Percentiles rank a stretch among this genome's conserved stretches.
phyloP scores from a whole-genome alignment of 495 filamentous ascomycete species.

The Neurospora sp. region DNA sequence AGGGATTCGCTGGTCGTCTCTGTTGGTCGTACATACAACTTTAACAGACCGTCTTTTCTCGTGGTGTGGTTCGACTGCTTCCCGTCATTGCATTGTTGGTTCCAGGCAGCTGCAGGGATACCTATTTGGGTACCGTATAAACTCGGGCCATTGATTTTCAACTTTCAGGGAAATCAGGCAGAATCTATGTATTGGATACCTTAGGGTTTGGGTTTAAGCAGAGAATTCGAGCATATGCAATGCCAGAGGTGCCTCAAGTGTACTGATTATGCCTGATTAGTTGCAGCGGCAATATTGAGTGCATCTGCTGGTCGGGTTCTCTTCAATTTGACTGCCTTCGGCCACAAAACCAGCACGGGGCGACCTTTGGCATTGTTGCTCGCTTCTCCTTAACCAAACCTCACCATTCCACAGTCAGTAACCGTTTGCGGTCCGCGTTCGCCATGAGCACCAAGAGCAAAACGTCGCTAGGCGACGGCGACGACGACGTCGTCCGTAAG shows the following conservation, averaged over 20 bases:
- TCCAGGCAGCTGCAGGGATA: not conserved
- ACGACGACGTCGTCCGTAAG: not conserved
- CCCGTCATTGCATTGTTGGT: not conserved
- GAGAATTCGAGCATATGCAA: too few species aligned
- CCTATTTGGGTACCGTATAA: too few species aligned
- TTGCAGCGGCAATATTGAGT: not conserved
- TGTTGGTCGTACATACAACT: too few species aligned
- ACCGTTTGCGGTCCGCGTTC: not conserved
- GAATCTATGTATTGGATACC: too few species aligned
- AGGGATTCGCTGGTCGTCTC: constrained; percentile 21
- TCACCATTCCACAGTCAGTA: not conserved
- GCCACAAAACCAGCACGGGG: too few species aligned
- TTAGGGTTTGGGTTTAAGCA: too few species aligned
- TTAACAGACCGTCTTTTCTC: too few species aligned
- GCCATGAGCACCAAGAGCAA: not conserved
- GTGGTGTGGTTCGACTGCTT: too few species aligned
- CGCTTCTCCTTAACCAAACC: not conserved
- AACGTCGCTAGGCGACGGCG: not conserved
- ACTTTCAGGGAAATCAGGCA: too few species aligned
- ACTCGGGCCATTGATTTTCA: too few species aligned
- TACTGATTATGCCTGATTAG: not conserved
- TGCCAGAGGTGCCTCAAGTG: too few species aligned
- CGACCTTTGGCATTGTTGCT: not conserved
- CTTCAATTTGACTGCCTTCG: not conserved
- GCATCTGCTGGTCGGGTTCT: not conserved